These are phyloP conservation scores for Blastobotrys aristatus DNA, from an alignment of 1,139 yeast species.

Conservation along the genomic window DNA sequence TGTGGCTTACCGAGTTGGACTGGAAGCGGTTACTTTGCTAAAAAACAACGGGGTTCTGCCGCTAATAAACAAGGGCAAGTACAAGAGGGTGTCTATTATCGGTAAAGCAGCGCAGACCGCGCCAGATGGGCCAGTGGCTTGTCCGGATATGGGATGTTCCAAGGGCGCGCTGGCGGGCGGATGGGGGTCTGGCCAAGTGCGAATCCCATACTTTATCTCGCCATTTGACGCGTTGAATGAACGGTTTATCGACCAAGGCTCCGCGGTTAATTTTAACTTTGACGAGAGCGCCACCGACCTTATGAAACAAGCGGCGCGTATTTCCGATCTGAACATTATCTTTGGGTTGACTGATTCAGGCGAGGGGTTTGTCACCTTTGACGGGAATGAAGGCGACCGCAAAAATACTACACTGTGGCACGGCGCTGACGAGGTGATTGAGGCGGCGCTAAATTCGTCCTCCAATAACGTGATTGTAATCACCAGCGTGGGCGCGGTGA, in stretches of 20 bases:
- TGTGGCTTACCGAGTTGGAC: conserved; percentile 50
- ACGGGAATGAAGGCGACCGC: conserved; percentile 55
- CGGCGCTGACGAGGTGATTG: conserved; percentile 53
- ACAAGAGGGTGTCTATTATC: conserved; percentile 2
- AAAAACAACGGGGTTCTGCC: conserved; percentile 54
- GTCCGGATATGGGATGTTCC: conserved; percentile 10
- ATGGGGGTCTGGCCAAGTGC: conserved; percentile 15
- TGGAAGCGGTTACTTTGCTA: conserved; percentile 52
- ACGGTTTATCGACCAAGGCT: conserved; percentile 19
- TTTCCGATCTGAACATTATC: conserved; percentile 49
- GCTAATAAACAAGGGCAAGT: conserved; percentile 27
- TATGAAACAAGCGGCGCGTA: conserved; percentile 39
- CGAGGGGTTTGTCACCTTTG: conserved; percentile 55
- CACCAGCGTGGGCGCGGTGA: conserved; percentile 55
- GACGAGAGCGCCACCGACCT: conserved; percentile 10
- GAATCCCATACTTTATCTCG: conserved; percentile 11
- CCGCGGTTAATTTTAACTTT: conserved; percentile 24
- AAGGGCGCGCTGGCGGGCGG: conserved; percentile 13
- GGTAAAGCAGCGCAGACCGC: conserved; percentile 11
- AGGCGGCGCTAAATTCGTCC: conserved; percentile 45
- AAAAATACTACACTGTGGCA: conserved; percentile 55
- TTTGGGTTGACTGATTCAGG: conserved; percentile 48
- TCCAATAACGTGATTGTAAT: conserved; percentile 54
- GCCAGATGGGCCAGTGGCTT: conserved; percentile 3
- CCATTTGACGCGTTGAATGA: conserved; percentile 14